Percentiles rank a stretch among this genome's conserved stretches.
Conservation (phyloP, 116 monocot genomes). For the Posidonia oceanica region DNA sequence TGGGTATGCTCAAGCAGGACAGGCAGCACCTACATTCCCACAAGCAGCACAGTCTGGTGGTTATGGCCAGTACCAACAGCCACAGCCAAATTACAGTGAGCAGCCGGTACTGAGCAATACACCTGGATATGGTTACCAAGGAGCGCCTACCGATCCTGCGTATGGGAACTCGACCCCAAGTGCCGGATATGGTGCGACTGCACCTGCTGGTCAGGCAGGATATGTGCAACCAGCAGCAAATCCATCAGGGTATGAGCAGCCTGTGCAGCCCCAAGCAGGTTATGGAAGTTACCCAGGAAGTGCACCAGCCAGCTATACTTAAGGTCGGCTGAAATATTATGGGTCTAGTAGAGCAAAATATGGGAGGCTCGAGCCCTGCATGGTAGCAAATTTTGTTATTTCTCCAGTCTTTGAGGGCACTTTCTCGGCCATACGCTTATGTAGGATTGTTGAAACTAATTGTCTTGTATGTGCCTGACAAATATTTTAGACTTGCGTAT, state of each 20-base stretch:
- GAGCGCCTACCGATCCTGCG: conserved; percentile 20
- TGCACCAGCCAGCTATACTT: conserved; percentile 19
- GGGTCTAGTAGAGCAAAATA: too few species aligned
- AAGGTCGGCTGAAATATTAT: neutral
- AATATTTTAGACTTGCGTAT: too few species aligned
- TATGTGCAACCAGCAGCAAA: conserved; percentile 30
- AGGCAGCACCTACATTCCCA: conserved; percentile 16
- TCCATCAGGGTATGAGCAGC: conserved; percentile 41
- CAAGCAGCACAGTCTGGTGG: conserved; percentile 20
- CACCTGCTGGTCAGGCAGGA: conserved; percentile 20
- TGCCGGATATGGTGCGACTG: conserved; percentile 15
- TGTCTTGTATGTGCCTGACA: too few species aligned
- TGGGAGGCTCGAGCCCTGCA: too few species aligned
- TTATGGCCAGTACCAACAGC: conserved; percentile 42
- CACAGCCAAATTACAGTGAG: conserved; percentile 38
- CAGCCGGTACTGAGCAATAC: conserved; percentile 17
- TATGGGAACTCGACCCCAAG: conserved; percentile 12
- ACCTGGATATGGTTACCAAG: conserved; percentile 40
- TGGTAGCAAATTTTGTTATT: too few species aligned
- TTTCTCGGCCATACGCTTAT: too few species aligned
- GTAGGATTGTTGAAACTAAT: too few species aligned
- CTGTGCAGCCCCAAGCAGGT: conserved; percentile 12
- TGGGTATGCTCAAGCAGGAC: conserved; percentile 33
- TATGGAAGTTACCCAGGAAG: conserved; percentile 22
- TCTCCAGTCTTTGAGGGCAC: too few species aligned